Conservation (phyloP, 2,329 filamentous ascomycete species). For the Clarireedia homoeocarpa region DNA sequence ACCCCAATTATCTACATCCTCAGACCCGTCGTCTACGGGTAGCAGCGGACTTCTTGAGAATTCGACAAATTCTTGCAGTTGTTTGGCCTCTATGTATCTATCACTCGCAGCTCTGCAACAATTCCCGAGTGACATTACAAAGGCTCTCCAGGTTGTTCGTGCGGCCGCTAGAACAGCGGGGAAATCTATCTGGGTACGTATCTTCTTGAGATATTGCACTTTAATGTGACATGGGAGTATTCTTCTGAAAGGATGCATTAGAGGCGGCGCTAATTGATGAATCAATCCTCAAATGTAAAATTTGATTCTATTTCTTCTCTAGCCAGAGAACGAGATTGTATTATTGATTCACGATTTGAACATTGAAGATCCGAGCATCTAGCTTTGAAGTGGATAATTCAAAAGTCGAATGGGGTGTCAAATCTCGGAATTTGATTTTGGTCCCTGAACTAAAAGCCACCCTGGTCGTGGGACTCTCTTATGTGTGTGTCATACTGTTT, state of each 20-base stretch:
- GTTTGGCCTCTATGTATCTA: constrained; percentile 27
- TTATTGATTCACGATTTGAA: not conserved
- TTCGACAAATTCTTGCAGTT: constrained; percentile 17
- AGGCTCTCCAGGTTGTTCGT: constrained; percentile 22
- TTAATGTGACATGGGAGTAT: not conserved
- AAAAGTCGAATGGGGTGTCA: too few relatives aligned
- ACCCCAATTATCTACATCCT: constrained; percentile 2
- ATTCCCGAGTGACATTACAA: constrained; percentile 23
- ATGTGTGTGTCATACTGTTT: too few relatives aligned
- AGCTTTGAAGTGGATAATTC: not conserved
- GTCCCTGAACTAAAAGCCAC: not conserved
- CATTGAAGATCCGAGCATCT: not conserved
- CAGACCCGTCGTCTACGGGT: constrained; percentile 12
- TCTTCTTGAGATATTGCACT: not conserved
- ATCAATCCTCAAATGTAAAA: too few relatives aligned
- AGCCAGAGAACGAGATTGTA: too few relatives aligned
- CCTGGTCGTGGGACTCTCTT: not conserved
- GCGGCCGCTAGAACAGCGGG: constrained; percentile 30
- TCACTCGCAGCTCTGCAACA: constrained; percentile 24
- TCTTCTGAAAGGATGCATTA: not conserved
- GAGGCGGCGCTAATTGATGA: too few relatives aligned
- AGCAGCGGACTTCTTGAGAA: constrained; percentile 11
- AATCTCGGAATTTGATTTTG: too few relatives aligned
- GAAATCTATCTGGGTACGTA: constrained; percentile 35
- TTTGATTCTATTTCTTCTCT: too few relatives aligned